phyloP scores from a whole-genome alignment of 305 asterid species.

The Fraxinus velutina region DNA sequence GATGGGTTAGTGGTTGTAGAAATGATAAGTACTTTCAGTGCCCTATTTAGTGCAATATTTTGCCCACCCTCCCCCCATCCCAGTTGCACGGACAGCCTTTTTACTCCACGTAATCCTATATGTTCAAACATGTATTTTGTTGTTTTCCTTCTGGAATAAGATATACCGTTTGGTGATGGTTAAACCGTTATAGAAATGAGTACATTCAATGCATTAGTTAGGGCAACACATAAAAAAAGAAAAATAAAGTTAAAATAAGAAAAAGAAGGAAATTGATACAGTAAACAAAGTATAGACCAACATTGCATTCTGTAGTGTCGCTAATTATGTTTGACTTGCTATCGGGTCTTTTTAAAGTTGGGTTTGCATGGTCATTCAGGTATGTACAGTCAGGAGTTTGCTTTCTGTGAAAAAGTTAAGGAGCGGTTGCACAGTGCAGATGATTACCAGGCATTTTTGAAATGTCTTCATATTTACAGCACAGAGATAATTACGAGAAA shows the following conservation, averaged over 20 bases:
- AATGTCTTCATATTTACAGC: slow-evolving; percentile 96
- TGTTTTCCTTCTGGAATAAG: not conserved
- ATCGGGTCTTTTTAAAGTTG: slow-evolving; percentile 12
- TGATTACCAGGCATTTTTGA: slow-evolving; percentile 95
- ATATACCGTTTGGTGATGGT: not conserved
- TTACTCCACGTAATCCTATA: not conserved
- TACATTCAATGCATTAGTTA: not conserved
- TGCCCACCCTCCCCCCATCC: not conserved
- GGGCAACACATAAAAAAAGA: not conserved
- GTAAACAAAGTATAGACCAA: not conserved
- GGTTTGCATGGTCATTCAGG: slow-evolving; percentile 50
- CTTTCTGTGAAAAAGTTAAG: slow-evolving; percentile 94
- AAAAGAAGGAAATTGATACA: slow-evolving; percentile 1
- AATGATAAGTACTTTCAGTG: not conserved
- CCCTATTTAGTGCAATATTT: not conserved
- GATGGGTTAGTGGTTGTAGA: not conserved
- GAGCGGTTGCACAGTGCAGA: slow-evolving; percentile 78
- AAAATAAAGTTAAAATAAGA: not conserved
- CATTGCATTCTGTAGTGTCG: not conserved
- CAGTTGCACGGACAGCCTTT: not conserved
- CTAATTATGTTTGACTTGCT: slow-evolving; percentile 13
- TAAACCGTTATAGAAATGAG: not conserved
- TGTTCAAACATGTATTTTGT: not conserved
- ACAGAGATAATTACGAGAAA: slow-evolving; percentile 91
- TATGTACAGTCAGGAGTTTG: slow-evolving; percentile 69